Evolutionary conservation across 1,284 basidiomycete species (phyloP).

Genomic region (Leucoagaricus sp.): DNA sequence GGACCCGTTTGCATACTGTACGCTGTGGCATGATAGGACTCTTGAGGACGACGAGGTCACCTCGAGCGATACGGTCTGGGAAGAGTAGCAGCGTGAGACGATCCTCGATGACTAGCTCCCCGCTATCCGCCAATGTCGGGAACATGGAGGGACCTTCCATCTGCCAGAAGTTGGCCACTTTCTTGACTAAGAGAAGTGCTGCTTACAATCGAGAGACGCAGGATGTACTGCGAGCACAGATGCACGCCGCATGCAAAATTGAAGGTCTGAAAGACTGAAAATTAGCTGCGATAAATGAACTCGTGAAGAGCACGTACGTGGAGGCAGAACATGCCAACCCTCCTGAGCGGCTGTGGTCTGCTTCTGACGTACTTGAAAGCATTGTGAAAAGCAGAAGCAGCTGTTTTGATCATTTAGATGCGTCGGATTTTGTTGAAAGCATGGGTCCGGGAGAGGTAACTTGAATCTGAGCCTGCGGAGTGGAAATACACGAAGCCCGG

Average conservation of each 20-base stretch:
- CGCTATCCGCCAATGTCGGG: constrained; percentile 68
- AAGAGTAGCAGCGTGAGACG: constrained; percentile 56
- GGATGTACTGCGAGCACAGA: constrained; percentile 61
- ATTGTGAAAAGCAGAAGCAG: background rate
- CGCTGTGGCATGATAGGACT: constrained; percentile 75
- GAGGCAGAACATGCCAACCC: constrained; percentile 10
- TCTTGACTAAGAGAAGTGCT: no score
- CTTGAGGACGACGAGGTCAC: constrained; percentile 80
- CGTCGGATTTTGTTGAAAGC: background rate
- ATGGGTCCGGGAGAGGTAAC: background rate
- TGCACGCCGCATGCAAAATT: constrained; percentile 58
- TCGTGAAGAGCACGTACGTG: constrained; percentile 4
- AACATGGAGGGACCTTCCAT: constrained; percentile 86
- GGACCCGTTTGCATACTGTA: constrained; percentile 87
- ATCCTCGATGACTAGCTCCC: constrained; percentile 67
- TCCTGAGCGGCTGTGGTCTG: constrained; percentile 4
- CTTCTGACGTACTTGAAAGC: background rate
- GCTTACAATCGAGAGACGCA: constrained; percentile 51
- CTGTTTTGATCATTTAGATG: background rate
- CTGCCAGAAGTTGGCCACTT: no score
- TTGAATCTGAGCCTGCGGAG: background rate
- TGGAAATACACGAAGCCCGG: background rate
- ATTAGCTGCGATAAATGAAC: background rate
- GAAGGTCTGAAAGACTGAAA: constrained; percentile 36
- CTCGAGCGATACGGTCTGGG: constrained; percentile 60